Evolutionary conservation across 257 asterid species (phyloP), one percentile per base, ranked within the genome.

Genomic region (Nicotiana otophora): DNA sequence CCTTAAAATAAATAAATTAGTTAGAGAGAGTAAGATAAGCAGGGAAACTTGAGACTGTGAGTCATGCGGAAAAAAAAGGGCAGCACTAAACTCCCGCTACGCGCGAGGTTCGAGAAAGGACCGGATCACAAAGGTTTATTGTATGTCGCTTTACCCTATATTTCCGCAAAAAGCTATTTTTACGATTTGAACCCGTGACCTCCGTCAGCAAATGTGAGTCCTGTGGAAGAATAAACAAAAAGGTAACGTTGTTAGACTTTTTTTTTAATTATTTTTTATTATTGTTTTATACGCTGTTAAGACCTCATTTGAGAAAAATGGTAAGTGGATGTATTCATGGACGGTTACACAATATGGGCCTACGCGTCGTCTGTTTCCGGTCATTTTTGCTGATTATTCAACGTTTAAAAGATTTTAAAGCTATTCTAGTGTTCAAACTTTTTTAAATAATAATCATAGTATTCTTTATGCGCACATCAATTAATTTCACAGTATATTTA

Each of bases 351-450:
- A 46, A 72, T 9, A 70, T 6, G 77, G 77, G 4, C 77, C 36
- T 23, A 42, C 60, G 19, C 60, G 60, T 46, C 7, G 7, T 3
- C 4, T 14, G 80, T 48, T 16, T 72, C 63, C 10, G 11, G 26
- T 57, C 26, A 57, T 5, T 20, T 46, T 72, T 72, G 60, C n/a
- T 46, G 78, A 72, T 46, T 72, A 20, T 72, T 72, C 60, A 42
- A 72, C 60, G 48, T 72, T 72, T 72, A 5, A 20, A 72, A 70
- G 78, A 20, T 42, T 70, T 36, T 42, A 0, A 11, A 20, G 20
- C 9, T 7, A 39, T 39, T 39, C 3, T 39, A 2, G 48, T 39
- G 48, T 39, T 39, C 10, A 39, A 7, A 1, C 4, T 31, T 36
- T 36, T 36, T 36, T 36, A 28, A 28, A 28, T 36, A 36, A 36